These are phyloP conservation scores for Xylariaceae sp. DNA, from an alignment of 2,329 filamentous ascomycete genomes.

Conservation along the genomic window DNA sequence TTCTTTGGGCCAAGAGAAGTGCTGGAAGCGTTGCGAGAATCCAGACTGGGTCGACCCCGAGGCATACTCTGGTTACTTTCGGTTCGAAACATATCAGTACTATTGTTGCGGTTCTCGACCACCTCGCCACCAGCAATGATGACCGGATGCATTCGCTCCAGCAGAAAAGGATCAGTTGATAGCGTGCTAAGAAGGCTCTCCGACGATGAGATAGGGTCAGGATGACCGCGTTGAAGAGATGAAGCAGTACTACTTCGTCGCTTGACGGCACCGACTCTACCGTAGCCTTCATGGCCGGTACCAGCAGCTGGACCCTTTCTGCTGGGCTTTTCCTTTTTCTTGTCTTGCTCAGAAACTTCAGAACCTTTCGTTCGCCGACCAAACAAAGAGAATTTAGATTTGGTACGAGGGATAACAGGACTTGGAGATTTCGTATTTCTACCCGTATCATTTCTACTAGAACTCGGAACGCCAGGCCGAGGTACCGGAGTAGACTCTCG, in stretches of 20 bases:
- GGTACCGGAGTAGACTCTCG: conserved; percentile 36
- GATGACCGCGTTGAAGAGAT: conserved; percentile 43
- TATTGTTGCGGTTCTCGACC: conserved; percentile 56
- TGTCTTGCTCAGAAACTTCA: conserved; percentile 46
- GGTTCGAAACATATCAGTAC: conserved; percentile 44
- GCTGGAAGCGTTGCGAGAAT: conserved; percentile 41
- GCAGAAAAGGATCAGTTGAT: conserved; percentile 53
- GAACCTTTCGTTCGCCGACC: conserved; percentile 65
- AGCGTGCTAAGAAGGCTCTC: conserved; percentile 46
- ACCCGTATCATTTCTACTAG: conserved; percentile 24
- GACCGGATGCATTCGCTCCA: conserved; percentile 61
- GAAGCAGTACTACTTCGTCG: conserved; percentile 61
- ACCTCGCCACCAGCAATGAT: conserved; percentile 62
- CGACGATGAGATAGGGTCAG: conserved; percentile 44
- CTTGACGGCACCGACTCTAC: conserved; percentile 57
- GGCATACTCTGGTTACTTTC: conserved; percentile 49
- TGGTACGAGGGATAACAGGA: conserved; percentile 54
- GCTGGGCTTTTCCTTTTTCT: conserved; percentile 49
- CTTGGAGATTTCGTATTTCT: conserved; percentile 45
- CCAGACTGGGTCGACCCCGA: conserved; percentile 39
- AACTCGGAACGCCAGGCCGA: conserved; percentile 14
- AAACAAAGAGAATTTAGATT: conserved; percentile 73
- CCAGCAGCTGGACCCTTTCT: conserved; percentile 82
- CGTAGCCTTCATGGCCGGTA: conserved; percentile 90
- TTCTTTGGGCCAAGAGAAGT: conserved; percentile 39